A percentile compares a stretch with the other conserved stretches of the same genome.
Evolutionary conservation across 495 filamentous ascomycete species (phyloP).

Genomic region (Filosporella fistucella): DNA sequence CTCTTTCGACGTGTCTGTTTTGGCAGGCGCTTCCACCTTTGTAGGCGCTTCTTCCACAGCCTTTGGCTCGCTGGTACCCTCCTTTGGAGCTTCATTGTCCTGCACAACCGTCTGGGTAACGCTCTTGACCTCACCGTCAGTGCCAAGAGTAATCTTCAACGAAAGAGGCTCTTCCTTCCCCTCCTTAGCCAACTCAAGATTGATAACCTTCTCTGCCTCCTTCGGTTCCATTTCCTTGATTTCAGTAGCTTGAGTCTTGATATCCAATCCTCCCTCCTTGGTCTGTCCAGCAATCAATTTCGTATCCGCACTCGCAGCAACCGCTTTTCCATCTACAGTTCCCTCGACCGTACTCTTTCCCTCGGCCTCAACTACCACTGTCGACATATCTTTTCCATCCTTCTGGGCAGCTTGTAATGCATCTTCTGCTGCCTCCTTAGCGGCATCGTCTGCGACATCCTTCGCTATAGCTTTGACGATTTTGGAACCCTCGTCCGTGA

Average conservation of each 20-base stretch:
- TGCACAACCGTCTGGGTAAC: not conserved
- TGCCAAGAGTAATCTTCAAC: constrained; percentile 12
- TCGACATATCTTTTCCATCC: too few relatives aligned
- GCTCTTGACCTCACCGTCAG: constrained; percentile 9
- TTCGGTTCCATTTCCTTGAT: not conserved
- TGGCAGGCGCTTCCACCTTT: too few relatives aligned
- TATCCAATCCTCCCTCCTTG: not conserved
- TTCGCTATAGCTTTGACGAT: constrained; percentile 9
- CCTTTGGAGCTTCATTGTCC: not conserved
- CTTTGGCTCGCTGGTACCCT: not conserved
- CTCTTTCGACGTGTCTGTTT: too few relatives aligned
- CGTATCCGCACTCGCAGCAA: not conserved
- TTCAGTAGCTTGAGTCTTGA: not conserved
- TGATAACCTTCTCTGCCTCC: not conserved
- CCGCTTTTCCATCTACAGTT: not conserved
- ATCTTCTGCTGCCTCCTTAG: constrained; percentile 1
- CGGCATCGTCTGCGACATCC: constrained; percentile 7
- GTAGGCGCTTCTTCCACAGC: not conserved
- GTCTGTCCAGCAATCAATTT: not conserved
- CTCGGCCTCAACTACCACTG: too few relatives aligned
- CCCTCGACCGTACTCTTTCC: too few relatives aligned
- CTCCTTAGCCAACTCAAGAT: not conserved
- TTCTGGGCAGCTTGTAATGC: too few relatives aligned
- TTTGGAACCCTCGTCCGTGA: constrained; percentile 2
- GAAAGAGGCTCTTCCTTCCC: not conserved